phyloP scores from a whole-genome alignment of 1,284 basidiomycete species.

The Cryptococcus jaspeensis region DNA sequence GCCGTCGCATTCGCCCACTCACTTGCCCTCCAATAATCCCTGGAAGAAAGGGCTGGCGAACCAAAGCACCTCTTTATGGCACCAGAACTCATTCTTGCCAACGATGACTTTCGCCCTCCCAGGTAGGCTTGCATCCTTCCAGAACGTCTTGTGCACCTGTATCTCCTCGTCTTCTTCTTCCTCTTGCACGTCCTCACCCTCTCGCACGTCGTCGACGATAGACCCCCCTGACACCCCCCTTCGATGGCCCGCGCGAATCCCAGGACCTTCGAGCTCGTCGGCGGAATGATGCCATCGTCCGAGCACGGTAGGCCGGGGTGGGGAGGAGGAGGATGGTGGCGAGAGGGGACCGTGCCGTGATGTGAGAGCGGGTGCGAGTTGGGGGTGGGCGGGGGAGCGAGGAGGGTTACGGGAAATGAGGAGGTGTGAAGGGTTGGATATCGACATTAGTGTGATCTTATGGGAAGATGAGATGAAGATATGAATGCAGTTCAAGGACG shows the following conservation, averaged over 20 bases:
- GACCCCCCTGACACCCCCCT: neutral
- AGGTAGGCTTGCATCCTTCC: slow-evolving; percentile 27
- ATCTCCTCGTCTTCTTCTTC: slow-evolving; percentile 33
- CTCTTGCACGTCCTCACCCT: slow-evolving; percentile 8
- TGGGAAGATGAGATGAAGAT: neutral
- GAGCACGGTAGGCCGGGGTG: slow-evolving; percentile 4
- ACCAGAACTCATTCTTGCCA: slow-evolving; percentile 44
- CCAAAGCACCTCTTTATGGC: slow-evolving; percentile 48
- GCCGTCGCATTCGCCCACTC: slow-evolving; percentile 20
- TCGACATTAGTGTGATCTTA: slow-evolving; percentile 13
- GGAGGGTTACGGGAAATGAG: slow-evolving; percentile 46
- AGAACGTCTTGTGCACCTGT: slow-evolving; percentile 42
- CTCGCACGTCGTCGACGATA: neutral
- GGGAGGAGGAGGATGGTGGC: slow-evolving; percentile 15
- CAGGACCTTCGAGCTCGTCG: slow-evolving; percentile 4
- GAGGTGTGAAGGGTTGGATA: slow-evolving; percentile 45
- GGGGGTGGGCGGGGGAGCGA: slow-evolving; percentile 44
- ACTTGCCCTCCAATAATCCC: slow-evolving; percentile 42
- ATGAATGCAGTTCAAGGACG: no score
- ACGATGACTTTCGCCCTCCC: slow-evolving; percentile 45
- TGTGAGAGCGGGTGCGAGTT: slow-evolving; percentile 37
- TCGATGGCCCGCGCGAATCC: neutral
- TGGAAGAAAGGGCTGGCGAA: slow-evolving; percentile 50
- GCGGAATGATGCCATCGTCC: slow-evolving; percentile 16
- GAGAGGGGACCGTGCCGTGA: slow-evolving; percentile 19